A percentile compares a stretch with the other conserved stretches of the same genome.
These are phyloP conservation scores for Solanum acaule DNA, from an alignment of 257 asterid genomes.

Conservation along the genomic window DNA sequence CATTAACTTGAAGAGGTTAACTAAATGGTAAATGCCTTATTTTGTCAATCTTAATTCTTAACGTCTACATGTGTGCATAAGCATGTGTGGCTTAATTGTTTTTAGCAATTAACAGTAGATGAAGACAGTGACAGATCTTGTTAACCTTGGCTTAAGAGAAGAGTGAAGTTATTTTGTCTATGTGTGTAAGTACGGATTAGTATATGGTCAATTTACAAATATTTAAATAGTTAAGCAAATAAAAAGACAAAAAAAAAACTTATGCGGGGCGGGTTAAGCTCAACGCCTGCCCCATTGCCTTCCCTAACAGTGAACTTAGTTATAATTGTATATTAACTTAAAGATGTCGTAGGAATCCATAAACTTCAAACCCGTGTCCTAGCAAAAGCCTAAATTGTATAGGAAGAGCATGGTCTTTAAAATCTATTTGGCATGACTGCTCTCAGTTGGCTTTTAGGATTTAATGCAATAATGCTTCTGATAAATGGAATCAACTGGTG, in stretches of 20 bases:
- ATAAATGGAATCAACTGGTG: not conserved
- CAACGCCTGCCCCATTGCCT: not conserved
- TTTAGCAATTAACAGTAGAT: not conserved
- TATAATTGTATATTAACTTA: not conserved
- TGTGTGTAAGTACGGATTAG: not conserved
- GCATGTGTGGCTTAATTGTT: not conserved
- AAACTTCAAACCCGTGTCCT: not conserved
- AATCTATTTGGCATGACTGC: not conserved
- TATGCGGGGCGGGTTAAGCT: not conserved
- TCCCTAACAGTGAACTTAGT: not conserved
- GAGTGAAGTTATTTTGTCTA: not conserved
- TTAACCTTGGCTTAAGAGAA: not conserved
- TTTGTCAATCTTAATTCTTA: not conserved
- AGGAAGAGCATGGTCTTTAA: not conserved
- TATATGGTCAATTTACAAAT: not conserved
- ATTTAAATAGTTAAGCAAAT: not conserved
- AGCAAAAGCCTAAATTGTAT: not conserved
- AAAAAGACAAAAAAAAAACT: not conserved
- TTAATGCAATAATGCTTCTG: not conserved
- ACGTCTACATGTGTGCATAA: not conserved
- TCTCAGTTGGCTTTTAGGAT: not conserved
- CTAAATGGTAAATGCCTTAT: not conserved
- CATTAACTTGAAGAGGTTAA: not conserved
- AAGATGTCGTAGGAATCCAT: not conserved
- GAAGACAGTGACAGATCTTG: not conserved